Conservation (phyloP, 768 basidiomycete genomes). For the Trametopsis cervina region DNA sequence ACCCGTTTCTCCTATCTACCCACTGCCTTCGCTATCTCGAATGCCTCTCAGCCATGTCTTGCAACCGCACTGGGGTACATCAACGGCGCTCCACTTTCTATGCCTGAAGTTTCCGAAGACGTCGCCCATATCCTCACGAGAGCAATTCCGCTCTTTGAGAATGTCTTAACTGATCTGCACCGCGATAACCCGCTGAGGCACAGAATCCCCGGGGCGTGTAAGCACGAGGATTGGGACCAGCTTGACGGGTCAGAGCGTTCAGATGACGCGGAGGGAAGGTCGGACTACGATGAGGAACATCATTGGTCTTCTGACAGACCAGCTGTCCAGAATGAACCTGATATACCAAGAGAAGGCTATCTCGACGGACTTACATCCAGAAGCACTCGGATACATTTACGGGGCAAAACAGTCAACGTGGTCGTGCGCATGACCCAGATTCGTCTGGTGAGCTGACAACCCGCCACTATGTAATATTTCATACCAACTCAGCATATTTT, state of each 20-base stretch:
- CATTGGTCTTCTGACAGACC: conserved; percentile 34
- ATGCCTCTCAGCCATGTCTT: conserved; percentile 7
- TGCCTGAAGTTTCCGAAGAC: conserved; percentile 25
- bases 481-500: conserved; percentile 1
- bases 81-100: conserved; percentile 40
- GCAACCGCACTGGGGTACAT: conserved; percentile 40
- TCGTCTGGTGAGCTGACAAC: conserved; percentile 29
- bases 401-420: conserved; percentile 35
- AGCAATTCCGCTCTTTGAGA: conserved; percentile 45
- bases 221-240: conserved; percentile 36
- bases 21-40: conserved; percentile 33
- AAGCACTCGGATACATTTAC: conserved; percentile 31
- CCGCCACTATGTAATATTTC: not conserved
- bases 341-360: conserved; percentile 38
- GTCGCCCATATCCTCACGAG: conserved; percentile 28
- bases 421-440: conserved; percentile 36
- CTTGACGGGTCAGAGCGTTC: conserved; percentile 42
- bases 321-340: conserved; percentile 37
- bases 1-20: conserved; percentile 36
- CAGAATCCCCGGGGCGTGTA: conserved; percentile 35
- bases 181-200: conserved; percentile 37
- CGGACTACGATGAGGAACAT: conserved; percentile 34
- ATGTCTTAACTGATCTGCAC: conserved; percentile 44
- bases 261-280: conserved; percentile 40
- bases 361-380: conserved; percentile 38